phyloP scores from a whole-genome alignment of 1,139 yeast species.

The Yamadazyma sp. region DNA sequence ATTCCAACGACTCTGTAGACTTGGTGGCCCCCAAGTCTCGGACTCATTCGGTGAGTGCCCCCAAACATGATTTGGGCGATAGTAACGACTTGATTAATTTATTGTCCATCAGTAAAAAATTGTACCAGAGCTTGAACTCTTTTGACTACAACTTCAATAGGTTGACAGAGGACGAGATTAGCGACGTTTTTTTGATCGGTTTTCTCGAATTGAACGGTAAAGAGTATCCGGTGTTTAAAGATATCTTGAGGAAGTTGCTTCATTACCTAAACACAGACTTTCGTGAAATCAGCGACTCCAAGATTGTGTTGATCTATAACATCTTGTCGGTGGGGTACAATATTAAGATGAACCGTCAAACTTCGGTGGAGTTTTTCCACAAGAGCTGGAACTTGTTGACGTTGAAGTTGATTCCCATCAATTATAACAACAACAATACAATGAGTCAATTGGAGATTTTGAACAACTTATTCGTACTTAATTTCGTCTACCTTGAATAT shows the following conservation, averaged over 20 bases:
- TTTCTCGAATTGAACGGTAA: slow-evolving; percentile 22
- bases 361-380: slow-evolving; percentile 34
- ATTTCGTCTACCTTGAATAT: slow-evolving; percentile 30
- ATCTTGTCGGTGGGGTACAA: slow-evolving; percentile 28
- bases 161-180: slow-evolving; percentile 17
- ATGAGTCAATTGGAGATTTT: slow-evolving; percentile 44
- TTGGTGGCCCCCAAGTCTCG: slow-evolving; percentile 4
- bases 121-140: slow-evolving; percentile 22
- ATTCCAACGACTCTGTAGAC: neutral
- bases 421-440: slow-evolving; percentile 36
- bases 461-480: slow-evolving; percentile 32
- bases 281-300: slow-evolving; percentile 22
- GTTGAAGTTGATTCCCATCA: slow-evolving; percentile 39
- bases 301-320: slow-evolving; percentile 28
- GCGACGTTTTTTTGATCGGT: slow-evolving; percentile 36
- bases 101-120: slow-evolving; percentile 34
- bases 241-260: slow-evolving; percentile 24
- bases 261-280: slow-evolving; percentile 23
- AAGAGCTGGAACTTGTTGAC: slow-evolving; percentile 48
- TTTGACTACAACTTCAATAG: slow-evolving; percentile 19
- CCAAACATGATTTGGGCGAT: slow-evolving; percentile 7
- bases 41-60: slow-evolving; percentile 9
- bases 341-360: slow-evolving; percentile 18
- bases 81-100: slow-evolving; percentile 32
- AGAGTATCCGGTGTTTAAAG: slow-evolving; percentile 20